A percentile compares a stretch with the other conserved stretches of the same genome.
Conservation (phyloP, 441 rosid species). For the Croton laevigatus region DNA sequence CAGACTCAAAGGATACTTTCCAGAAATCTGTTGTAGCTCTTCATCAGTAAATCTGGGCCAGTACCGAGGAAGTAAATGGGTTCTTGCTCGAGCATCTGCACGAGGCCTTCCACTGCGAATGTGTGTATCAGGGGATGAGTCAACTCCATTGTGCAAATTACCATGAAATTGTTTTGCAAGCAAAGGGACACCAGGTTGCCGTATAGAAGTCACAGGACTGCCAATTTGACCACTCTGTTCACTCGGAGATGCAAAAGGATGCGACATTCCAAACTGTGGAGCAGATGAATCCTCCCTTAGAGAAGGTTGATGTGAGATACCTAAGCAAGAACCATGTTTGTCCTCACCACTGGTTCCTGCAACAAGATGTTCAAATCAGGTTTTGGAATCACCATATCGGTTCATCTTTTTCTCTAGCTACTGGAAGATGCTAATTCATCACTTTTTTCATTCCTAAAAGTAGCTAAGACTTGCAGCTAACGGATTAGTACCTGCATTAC, state of each 20-base stretch:
- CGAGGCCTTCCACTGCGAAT: constrained; percentile 56
- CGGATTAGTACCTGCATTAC: constrained; percentile 53
- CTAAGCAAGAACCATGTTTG: constrained; percentile 44
- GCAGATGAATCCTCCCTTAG: constrained; percentile 56
- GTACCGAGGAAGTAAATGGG: constrained; percentile 78
- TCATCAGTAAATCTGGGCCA: constrained; percentile 84
- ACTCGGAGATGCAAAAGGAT: constrained; percentile 42
- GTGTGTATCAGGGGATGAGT: constrained; percentile 47
- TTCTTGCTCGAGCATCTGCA: constrained; percentile 61
- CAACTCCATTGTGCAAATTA: constrained; percentile 53
- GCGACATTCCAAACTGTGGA: constrained; percentile 42
- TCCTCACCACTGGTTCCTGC: constrained; percentile 57
- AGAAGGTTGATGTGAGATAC: constrained; percentile 41
- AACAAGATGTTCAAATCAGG: constrained; percentile 26
- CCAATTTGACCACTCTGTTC: constrained; percentile 59
- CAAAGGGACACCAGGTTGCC: constrained; percentile 39
- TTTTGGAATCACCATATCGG: constrained; percentile 16
- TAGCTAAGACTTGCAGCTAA: constrained; percentile 17
- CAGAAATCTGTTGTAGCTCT: constrained; percentile 70
- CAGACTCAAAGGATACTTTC: constrained; percentile 79
- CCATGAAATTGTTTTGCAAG: constrained; percentile 47
- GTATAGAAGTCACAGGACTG: constrained; percentile 41
- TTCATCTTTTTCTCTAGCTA: constrained; percentile 11
- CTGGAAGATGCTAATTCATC: constrained; percentile 10
- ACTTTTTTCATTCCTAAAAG: not conserved